Evolutionary conservation across 768 basidiomycete species (phyloP).

Genomic region (Phlebiopsis flavidoalba): DNA sequence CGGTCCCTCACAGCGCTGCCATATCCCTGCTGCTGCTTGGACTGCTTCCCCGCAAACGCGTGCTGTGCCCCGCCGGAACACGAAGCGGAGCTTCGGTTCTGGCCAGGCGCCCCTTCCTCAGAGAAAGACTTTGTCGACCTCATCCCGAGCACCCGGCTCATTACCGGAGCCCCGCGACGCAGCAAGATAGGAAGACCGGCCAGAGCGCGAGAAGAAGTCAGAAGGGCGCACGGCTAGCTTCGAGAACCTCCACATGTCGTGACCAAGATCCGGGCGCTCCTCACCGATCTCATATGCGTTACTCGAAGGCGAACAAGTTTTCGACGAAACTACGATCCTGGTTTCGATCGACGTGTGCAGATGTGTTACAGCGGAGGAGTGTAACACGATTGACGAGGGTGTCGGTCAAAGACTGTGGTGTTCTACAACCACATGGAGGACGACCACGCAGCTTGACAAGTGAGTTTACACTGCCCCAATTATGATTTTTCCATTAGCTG

Average conservation of each 20-base stretch:
- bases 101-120: conserved; percentile 61
- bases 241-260: conserved; percentile 69
- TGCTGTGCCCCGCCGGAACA: conserved; percentile 59
- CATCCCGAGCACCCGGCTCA: conserved; percentile 51
- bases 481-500: neutral
- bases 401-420: conserved; percentile 87
- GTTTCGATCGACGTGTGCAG: conserved; percentile 65
- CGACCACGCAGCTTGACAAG: conserved; percentile 91
- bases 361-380: conserved; percentile 74
- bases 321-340: conserved; percentile 84
- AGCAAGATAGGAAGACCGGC: conserved; percentile 59
- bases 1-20: conserved; percentile 89
- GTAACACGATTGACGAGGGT: conserved; percentile 64
- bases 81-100: conserved; percentile 62
- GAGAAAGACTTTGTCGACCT: conserved; percentile 82
- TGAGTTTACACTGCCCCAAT: conserved; percentile 28
- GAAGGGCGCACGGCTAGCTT: conserved; percentile 41
- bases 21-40: conserved; percentile 90
- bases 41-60: conserved; percentile 79
- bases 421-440: conserved; percentile 99
- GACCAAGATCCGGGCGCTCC: conserved; percentile 83
- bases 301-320: conserved; percentile 79
- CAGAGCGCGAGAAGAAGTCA: conserved; percentile 67
- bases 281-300: conserved; percentile 76
- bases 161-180: conserved; percentile 13